Conservation (phyloP, 805 yeast species). For the Barnettozyma siamensis region DNA sequence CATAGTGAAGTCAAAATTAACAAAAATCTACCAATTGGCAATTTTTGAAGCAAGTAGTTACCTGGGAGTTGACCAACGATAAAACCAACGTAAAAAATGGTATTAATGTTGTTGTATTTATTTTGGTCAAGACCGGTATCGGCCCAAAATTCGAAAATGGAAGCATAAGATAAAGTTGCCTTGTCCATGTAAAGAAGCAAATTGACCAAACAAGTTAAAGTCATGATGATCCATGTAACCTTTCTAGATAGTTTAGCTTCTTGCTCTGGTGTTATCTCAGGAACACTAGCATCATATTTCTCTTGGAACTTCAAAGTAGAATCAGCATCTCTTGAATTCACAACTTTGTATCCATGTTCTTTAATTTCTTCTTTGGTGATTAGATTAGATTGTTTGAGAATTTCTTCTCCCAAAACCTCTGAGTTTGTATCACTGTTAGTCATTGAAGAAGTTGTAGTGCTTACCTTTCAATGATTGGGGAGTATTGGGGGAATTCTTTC, state of each 20-base stretch:
- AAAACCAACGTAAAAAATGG: conserved; percentile 49
- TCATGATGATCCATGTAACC: conserved; percentile 31
- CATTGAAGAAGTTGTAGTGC: too few species aligned
- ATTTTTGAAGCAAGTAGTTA: conserved; percentile 37
- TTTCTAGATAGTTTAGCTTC: conserved; percentile 35
- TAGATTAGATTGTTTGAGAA: too few species aligned
- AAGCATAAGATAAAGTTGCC: conserved; percentile 43
- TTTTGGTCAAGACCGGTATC: conserved; percentile 40
- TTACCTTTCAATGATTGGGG: too few species aligned
- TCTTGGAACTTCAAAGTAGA: conserved; percentile 33
- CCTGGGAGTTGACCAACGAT: conserved; percentile 41
- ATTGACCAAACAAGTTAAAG: conserved; percentile 35
- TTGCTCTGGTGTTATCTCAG: conserved; percentile 37
- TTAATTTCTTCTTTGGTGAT: conserved; percentile 3
- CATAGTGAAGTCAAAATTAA: conserved; percentile 34
- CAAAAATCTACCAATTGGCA: conserved; percentile 37
- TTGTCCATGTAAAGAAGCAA: conserved; percentile 45
- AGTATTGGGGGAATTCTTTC: too few species aligned
- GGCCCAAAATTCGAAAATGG: conserved; percentile 42
- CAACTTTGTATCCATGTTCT: conserved; percentile 30
- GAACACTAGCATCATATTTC: conserved; percentile 28
- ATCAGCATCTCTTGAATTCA: conserved; percentile 35
- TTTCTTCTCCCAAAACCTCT: too few species aligned
- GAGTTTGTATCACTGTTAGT: too few species aligned
- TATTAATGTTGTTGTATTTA: conserved; percentile 42